phyloP scores from a whole-genome alignment of 768 basidiomycete species.

The Rickenella mellea region DNA sequence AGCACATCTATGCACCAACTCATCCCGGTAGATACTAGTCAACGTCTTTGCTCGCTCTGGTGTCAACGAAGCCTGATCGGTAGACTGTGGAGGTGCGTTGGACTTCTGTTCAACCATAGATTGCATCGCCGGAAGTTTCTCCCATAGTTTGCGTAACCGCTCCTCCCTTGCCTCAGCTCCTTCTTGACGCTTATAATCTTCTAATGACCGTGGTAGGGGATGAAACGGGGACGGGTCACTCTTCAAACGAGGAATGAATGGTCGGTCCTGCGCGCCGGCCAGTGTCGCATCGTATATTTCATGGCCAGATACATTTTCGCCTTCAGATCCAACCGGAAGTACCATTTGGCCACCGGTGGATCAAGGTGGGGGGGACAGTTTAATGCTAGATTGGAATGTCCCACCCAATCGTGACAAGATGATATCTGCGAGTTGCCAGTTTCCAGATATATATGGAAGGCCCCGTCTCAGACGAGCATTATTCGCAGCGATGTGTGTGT shows the following conservation, averaged over 20 bases:
- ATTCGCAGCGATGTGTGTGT: no score
- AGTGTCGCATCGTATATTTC: constrained; percentile 44
- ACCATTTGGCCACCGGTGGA: constrained; percentile 8
- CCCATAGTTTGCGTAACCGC: constrained; percentile 56
- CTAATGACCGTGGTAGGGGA: constrained; percentile 39
- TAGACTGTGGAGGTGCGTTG: constrained; percentile 9
- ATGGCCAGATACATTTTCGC: constrained; percentile 35
- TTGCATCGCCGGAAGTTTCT: constrained; percentile 33
- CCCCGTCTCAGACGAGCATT: constrained; percentile 1
- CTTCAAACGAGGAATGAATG: constrained; percentile 49
- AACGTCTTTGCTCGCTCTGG: constrained; percentile 51
- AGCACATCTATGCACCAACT: constrained; percentile 52
- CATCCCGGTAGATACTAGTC: constrained; percentile 66
- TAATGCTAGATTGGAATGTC: background rate
- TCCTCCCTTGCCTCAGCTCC: constrained; percentile 51
- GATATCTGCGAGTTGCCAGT: background rate
- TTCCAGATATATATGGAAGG: background rate
- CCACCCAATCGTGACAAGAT: background rate
- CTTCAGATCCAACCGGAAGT: constrained; percentile 19
- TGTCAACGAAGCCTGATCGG: constrained; percentile 24
- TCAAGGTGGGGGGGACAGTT: constrained; percentile 4
- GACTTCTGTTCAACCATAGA: constrained; percentile 14
- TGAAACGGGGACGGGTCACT: constrained; percentile 37
- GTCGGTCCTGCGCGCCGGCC: constrained; percentile 43
- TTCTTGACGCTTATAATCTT: constrained; percentile 57